phyloP scores from a whole-genome alignment of 2,329 filamentous ascomycete genomes.

The Venturia pyrina region DNA sequence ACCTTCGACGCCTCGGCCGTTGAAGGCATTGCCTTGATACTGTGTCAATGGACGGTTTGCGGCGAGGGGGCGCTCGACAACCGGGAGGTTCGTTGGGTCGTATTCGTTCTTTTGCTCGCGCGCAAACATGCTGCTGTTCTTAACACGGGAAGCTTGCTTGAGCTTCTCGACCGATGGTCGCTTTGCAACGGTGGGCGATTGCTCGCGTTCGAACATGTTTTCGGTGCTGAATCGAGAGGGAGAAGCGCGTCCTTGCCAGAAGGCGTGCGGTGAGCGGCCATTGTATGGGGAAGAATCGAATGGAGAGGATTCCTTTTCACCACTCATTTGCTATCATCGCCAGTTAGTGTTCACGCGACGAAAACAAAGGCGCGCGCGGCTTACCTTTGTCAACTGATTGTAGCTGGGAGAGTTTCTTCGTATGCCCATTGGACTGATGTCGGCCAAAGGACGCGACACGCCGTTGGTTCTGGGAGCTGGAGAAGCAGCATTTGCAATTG shows the following conservation, averaged over 20 bases:
- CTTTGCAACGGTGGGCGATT: constrained; percentile 49
- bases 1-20: constrained; percentile 45
- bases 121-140: constrained; percentile 95
- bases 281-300: constrained; percentile 73
- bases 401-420: constrained; percentile 89
- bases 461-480: constrained; percentile 8
- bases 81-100: constrained; percentile 66
- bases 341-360: constrained; percentile 1
- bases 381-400: constrained; percentile 65
- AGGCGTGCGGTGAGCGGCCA: constrained; percentile 67
- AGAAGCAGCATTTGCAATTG: constrained; percentile 5
- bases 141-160: constrained; percentile 88
- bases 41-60: constrained; percentile 47
- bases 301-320: constrained; percentile 66
- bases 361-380: constrained; percentile 17
- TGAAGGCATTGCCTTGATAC: constrained; percentile 62
- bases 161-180: constrained; percentile 91
- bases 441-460: constrained; percentile 60
- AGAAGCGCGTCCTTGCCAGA: constrained; percentile 75
- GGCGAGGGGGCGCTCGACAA: constrained; percentile 73
- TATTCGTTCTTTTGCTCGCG: constrained; percentile 89
- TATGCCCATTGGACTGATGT: constrained; percentile 77
- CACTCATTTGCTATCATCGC: constrained; percentile 15
- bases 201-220: constrained; percentile 53
- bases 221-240: constrained; percentile 56